A percentile compares a stretch with the other conserved stretches of the same genome.
Evolutionary conservation across 2,329 filamentous ascomycete species (phyloP).

Genomic region (Calonectria honghensis): DNA sequence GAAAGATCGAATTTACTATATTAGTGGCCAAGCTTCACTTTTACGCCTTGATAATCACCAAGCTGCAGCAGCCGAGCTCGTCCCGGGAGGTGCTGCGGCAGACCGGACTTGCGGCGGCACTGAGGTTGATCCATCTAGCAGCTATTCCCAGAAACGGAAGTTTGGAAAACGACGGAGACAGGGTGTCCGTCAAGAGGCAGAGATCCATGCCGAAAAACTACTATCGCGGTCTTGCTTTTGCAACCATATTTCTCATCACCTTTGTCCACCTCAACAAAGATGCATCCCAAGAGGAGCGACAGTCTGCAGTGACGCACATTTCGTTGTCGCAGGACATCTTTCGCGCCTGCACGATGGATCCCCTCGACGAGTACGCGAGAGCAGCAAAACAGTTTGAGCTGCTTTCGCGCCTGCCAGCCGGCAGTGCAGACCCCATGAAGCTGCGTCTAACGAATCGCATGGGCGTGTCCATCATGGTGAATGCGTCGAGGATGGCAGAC

Average conservation of each 20-base stretch:
- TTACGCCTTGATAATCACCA: conserved; percentile 42
- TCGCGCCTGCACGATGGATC: conserved; percentile 26
- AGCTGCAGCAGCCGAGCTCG: conserved; percentile 22
- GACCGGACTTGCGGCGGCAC: conserved; percentile 34
- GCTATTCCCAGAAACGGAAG: conserved; percentile 20
- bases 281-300: conserved; percentile 34
- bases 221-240: conserved; percentile 43
- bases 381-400: conserved; percentile 41
- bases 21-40: conserved; percentile 44
- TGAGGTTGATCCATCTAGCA: conserved; percentile 42
- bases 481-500: conserved; percentile 39
- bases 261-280: conserved; percentile 40
- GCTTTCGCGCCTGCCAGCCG: conserved; percentile 8
- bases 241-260: conserved; percentile 46
- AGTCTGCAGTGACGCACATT: conserved; percentile 44
- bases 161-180: background rate
- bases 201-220: conserved; percentile 44
- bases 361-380: conserved; percentile 43
- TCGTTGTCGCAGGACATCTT: conserved; percentile 39
- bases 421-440: background rate
- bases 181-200: conserved; percentile 15
- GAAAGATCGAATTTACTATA: conserved; percentile 40
- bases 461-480: conserved; percentile 43
- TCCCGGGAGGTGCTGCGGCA: conserved; percentile 42
- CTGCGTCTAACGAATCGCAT: conserved; percentile 45